Conservation (phyloP, 75 land plant species). For the Cunninghamia lanceolata region DNA sequence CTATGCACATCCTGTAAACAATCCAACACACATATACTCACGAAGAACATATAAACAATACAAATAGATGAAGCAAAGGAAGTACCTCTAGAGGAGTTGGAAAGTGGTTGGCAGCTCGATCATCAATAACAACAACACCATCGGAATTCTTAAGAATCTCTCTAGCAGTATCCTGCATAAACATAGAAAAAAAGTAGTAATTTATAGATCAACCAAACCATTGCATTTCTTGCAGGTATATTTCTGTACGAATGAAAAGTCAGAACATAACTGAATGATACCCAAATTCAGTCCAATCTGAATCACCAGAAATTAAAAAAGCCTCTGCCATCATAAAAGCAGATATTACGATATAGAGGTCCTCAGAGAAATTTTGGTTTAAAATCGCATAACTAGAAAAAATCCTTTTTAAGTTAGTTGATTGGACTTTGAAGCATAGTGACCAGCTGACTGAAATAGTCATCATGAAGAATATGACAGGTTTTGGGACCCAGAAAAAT, state of each 20-base stretch:
- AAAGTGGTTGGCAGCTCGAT: constrained; percentile 70
- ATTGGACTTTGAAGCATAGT: not conserved
- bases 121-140: constrained; percentile 88
- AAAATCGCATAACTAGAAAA: not conserved
- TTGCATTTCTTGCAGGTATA: not conserved
- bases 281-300: not conserved
- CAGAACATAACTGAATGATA: not conserved
- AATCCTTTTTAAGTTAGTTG: not conserved
- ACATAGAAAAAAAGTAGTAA: not conserved
- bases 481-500: not conserved
- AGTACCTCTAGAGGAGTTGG: constrained; percentile 87
- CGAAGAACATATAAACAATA: not conserved
- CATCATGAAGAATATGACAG: not conserved
- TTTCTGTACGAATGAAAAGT: not conserved
- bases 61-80: not conserved
- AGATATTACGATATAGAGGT: not conserved
- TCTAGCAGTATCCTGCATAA: constrained; percentile 70
- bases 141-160: constrained; percentile 70
- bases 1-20: constrained; percentile 8
- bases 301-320: not conserved
- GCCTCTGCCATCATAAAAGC: not conserved
- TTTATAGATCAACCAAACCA: not conserved
- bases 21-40: not conserved
- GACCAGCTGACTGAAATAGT: not conserved
- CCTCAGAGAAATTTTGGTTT: not conserved